Conservation (phyloP, 352 stramenopile genomes). For the Phytophthora constricta region DNA sequence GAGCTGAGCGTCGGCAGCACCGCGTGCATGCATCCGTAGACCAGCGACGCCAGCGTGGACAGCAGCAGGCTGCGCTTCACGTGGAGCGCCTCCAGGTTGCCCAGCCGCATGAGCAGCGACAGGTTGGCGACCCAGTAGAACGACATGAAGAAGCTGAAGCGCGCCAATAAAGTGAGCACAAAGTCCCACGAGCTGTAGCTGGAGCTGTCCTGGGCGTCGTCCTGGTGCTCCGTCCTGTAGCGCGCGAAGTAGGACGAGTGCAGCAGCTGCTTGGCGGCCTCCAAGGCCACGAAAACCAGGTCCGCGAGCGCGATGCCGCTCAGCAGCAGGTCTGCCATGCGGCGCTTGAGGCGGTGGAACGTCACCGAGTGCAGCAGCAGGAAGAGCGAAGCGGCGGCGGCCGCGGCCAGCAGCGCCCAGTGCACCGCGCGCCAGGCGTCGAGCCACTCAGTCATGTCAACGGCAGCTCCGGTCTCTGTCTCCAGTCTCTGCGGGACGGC, state of each 20-base stretch:
- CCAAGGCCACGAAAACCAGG: conserved; percentile 54
- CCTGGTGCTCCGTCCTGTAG: conserved; percentile 26
- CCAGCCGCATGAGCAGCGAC: conserved; percentile 72
- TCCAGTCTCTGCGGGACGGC: not conserved
- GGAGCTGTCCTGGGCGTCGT: conserved; percentile 1
- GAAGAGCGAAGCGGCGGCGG: conserved; percentile 51
- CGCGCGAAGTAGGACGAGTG: conserved; percentile 54
- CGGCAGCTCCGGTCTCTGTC: conserved; percentile 13
- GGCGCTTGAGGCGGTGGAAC: conserved; percentile 70
- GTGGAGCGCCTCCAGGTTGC: conserved; percentile 61
- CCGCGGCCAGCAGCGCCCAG: conserved; percentile 52
- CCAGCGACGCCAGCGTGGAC: conserved; percentile 49
- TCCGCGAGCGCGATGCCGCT: conserved; percentile 71
- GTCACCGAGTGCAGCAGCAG: conserved; percentile 64
- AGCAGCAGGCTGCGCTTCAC: conserved; percentile 53
- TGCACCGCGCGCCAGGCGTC: conserved; percentile 53
- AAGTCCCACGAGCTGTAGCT: conserved; percentile 23
- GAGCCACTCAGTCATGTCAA: conserved; percentile 50
- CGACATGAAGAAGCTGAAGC: conserved; percentile 79
- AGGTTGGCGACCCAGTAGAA: conserved; percentile 76
- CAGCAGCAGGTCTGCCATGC: conserved; percentile 72
- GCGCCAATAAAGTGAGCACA: conserved; percentile 49
- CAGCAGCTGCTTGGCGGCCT: conserved; percentile 55
- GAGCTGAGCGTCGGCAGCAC: conserved; percentile 37
- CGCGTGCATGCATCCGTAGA: conserved; percentile 66